Percentiles rank a stretch among this genome's conserved stretches.
Evolutionary conservation across 352 stramenopile species (phyloP).

Genomic region (Phytopythium mirpurense): DNA sequence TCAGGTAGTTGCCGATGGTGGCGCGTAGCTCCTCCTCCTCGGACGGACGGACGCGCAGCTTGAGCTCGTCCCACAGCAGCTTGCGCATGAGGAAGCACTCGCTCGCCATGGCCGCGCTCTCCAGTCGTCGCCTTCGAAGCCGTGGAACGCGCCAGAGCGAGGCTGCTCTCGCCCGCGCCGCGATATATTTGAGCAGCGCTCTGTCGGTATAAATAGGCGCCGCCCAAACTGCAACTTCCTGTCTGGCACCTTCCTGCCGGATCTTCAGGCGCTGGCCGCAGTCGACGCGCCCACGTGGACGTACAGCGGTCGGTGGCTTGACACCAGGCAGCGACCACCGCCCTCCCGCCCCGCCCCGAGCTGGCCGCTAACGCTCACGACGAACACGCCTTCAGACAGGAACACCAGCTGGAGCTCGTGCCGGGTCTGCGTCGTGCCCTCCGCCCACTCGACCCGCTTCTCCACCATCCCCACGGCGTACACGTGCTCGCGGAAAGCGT

Average conservation of each 20-base stretch:
- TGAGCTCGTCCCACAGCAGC: conserved; percentile 76
- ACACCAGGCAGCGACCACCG: conserved; percentile 18
- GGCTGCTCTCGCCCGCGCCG: no score
- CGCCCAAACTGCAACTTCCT: background rate
- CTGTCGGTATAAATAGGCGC: conserved; percentile 2
- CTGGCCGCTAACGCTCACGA: conserved; percentile 26
- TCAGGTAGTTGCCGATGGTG: conserved; percentile 51
- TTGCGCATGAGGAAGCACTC: conserved; percentile 67
- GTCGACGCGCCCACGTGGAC: conserved; percentile 19
- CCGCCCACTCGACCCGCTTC: conserved; percentile 18
- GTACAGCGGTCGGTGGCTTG: conserved; percentile 41
- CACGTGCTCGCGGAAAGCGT: conserved; percentile 18
- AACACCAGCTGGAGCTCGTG: conserved; percentile 56
- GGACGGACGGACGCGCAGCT: conserved; percentile 34
- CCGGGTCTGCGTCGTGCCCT: conserved; percentile 9
- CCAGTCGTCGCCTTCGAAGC: background rate
- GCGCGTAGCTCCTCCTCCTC: conserved; percentile 60
- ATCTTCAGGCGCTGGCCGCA: background rate
- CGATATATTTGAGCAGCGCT: no score
- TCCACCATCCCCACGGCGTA: conserved; percentile 34
- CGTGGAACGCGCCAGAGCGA: background rate
- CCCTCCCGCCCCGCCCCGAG: background rate
- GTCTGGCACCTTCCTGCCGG: no score
- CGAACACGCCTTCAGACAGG: conserved; percentile 53
- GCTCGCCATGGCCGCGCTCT: conserved; percentile 15